These are phyloP conservation scores for Exidia glandulosa DNA, from an alignment of 768 basidiomycete species.

Conservation along the genomic window DNA sequence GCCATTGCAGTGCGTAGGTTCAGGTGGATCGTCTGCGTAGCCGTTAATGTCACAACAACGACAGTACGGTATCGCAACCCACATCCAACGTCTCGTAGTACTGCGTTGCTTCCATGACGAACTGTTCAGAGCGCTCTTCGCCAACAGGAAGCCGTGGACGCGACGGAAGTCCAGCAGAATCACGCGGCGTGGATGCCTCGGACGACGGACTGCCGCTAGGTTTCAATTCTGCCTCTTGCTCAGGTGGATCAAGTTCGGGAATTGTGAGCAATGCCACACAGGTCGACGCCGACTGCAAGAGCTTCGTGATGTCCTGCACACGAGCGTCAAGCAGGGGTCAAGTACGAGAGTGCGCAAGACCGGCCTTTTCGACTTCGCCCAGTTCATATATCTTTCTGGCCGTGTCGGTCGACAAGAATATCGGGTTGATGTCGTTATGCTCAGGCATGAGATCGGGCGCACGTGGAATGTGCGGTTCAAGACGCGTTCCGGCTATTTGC, in stretches of 20 bases:
- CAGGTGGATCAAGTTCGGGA: slow-evolving; percentile 68
- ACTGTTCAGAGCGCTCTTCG: slow-evolving; percentile 75
- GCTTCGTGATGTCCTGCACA: slow-evolving; percentile 60
- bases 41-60: background rate
- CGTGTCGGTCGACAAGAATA: slow-evolving; percentile 73
- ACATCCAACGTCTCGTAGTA: slow-evolving; percentile 80
- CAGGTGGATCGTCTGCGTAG: slow-evolving; percentile 57
- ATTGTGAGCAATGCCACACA: slow-evolving; percentile 69
- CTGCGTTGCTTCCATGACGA: slow-evolving; percentile 74
- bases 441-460: background rate
- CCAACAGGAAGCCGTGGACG: slow-evolving; percentile 47
- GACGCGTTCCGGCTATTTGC: no score
- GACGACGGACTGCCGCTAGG: background rate
- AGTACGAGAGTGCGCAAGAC: background rate
- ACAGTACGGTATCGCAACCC: slow-evolving; percentile 17
- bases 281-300: slow-evolving; percentile 65
- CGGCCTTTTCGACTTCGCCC: slow-evolving; percentile 69
- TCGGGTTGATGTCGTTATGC: slow-evolving; percentile 52
- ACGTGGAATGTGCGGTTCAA: no score
- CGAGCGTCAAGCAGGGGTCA: background rate
- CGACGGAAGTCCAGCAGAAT: background rate
- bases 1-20: slow-evolving; percentile 69
- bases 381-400: slow-evolving; percentile 73
- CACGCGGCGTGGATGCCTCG: background rate
- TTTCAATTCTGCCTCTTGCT: slow-evolving; percentile 27